phyloP scores from a whole-genome alignment of 148 eudicot species.

The Amaranthus cruentus region DNA sequence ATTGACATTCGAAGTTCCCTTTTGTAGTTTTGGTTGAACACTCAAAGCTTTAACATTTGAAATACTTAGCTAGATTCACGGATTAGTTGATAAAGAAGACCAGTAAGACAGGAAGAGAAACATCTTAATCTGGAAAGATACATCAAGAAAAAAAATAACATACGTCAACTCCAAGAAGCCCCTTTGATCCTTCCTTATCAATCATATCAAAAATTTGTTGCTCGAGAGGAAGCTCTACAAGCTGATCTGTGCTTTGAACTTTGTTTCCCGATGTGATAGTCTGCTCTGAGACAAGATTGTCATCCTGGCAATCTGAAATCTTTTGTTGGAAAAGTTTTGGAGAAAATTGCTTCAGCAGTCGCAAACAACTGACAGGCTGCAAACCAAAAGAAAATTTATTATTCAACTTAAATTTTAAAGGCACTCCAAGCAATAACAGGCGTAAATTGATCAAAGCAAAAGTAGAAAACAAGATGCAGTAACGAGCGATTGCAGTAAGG shows the following conservation, averaged over 20 bases:
- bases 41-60: not conserved
- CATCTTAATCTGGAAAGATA: not conserved
- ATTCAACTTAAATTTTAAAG: not conserved
- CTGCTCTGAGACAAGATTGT: slow-evolving; percentile 50
- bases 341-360: slow-evolving; percentile 71
- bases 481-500: not conserved
- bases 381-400: slow-evolving; percentile 13
- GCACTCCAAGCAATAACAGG: not conserved
- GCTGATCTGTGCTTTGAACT: slow-evolving; percentile 68
- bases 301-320: slow-evolving; percentile 38
- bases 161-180: slow-evolving; percentile 75
- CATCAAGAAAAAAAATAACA: slow-evolving; percentile 10
- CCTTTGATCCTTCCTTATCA: slow-evolving; percentile 79
- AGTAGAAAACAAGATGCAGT: not conserved
- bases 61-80: not conserved
- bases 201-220: slow-evolving; percentile 86
- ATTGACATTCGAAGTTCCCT: too few relatives aligned
- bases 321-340: slow-evolving; percentile 62
- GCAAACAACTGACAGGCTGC: slow-evolving; percentile 79
- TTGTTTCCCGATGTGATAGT: slow-evolving; percentile 36
- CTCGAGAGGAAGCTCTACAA: slow-evolving; percentile 89
- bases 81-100: not conserved
- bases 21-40: not conserved
- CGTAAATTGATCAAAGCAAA: not conserved
- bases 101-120: not conserved